These are phyloP conservation scores for Mycena indigotica DNA, from an alignment of 768 basidiomycete species.

Conservation along the genomic window DNA sequence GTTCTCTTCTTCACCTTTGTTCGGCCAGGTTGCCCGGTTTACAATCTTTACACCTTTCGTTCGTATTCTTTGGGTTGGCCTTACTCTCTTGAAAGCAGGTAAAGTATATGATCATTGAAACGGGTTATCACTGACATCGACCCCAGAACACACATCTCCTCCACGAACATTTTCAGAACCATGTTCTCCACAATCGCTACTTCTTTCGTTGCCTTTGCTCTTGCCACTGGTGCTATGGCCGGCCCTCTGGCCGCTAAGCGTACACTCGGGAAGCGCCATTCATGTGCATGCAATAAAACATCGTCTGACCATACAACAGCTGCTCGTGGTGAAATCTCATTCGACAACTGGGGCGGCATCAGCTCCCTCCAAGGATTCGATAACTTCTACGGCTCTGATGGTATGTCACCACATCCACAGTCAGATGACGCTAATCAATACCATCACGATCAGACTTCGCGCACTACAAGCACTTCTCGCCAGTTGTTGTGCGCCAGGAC, in stretches of 20 bases:
- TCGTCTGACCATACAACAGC: constrained; percentile 7
- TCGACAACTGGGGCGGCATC: constrained; percentile 24
- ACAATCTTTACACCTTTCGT: constrained; percentile 28
- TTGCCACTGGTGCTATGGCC: constrained; percentile 33
- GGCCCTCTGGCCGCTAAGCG: constrained; percentile 27
- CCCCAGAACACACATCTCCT: constrained; percentile 23
- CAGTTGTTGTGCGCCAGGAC: constrained; percentile 38
- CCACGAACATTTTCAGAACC: constrained; percentile 27
- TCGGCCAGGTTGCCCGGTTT: constrained; percentile 41
- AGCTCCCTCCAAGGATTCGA: constrained; percentile 38
- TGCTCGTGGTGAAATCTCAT: constrained; percentile 19
- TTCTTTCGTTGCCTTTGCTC: constrained; percentile 31
- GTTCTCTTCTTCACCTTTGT: constrained; percentile 29
- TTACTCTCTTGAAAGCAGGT: constrained; percentile 34
- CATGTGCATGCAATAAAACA: not conserved
- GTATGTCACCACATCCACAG: too few species aligned
- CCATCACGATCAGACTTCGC: constrained; percentile 48
- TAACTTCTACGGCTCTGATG: constrained; percentile 45
- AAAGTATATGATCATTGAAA: not conserved
- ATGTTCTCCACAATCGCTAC: constrained; percentile 41
- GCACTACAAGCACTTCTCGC: constrained; percentile 35
- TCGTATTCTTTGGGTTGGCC: constrained; percentile 21
- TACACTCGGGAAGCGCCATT: constrained; percentile 14
- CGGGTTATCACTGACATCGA: not conserved
- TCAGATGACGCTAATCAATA: too few species aligned